A percentile compares a stretch with the other conserved stretches of the same genome.
Evolutionary conservation across 2,329 filamentous ascomycete genomes (phyloP).

Genomic region (Hansfordia pulvinata): DNA sequence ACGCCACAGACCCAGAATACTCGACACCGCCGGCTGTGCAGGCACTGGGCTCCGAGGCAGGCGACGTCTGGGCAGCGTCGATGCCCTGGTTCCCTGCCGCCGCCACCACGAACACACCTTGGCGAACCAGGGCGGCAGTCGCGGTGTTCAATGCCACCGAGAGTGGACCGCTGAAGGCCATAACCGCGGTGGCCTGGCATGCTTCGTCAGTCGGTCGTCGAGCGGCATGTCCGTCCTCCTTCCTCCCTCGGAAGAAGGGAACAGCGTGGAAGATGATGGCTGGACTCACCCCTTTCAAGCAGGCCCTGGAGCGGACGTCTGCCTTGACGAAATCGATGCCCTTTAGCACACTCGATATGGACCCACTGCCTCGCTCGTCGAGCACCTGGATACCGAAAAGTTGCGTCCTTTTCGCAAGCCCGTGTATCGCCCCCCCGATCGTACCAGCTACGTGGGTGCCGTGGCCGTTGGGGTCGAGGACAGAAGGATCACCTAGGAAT

Average conservation of each 20-base stretch:
- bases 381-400: constrained; percentile 33
- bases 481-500: neutral
- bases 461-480: constrained; percentile 24
- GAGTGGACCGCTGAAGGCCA: constrained; percentile 36
- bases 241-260: too few relatives aligned
- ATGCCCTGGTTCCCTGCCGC: constrained; percentile 39
- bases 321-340: constrained; percentile 25
- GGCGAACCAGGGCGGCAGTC: constrained; percentile 27
- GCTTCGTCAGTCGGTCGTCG: too few relatives aligned
- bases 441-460: constrained; percentile 34
- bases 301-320: constrained; percentile 25
- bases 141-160: constrained; percentile 35
- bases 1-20: constrained; percentile 20
- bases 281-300: too few relatives aligned
- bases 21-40: constrained; percentile 38
- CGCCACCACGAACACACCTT: constrained; percentile 36
- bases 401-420: constrained; percentile 27
- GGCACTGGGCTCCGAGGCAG: constrained; percentile 31
- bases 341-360: constrained; percentile 15
- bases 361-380: constrained; percentile 11
- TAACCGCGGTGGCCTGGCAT: constrained; percentile 28
- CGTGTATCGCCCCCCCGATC: constrained; percentile 27
- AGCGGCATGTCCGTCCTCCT: too few relatives aligned
- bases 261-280: too few relatives aligned
- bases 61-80: constrained; percentile 26